phyloP scores from a whole-genome alignment of 2,329 filamentous ascomycete species.

The Hypoxylon rubiginosum region DNA sequence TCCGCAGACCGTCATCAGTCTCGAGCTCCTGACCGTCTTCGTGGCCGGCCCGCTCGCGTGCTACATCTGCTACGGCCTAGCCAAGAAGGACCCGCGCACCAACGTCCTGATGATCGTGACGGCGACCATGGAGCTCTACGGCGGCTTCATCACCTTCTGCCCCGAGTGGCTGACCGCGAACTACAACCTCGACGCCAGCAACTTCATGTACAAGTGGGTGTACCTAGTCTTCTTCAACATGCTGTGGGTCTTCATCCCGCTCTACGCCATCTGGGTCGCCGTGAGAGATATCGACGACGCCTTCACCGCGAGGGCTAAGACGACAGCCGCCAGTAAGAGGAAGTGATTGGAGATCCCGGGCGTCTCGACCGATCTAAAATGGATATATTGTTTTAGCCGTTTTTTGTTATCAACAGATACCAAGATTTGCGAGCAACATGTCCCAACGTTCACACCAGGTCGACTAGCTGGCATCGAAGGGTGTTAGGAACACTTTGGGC shows the following conservation, averaged over 20 bases:
- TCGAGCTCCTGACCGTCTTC: slow-evolving; percentile 76
- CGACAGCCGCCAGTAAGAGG: slow-evolving; percentile 52
- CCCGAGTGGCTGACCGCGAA: slow-evolving; percentile 76
- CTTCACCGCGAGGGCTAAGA: slow-evolving; percentile 58
- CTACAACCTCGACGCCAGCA: slow-evolving; percentile 72
- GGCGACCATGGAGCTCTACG: slow-evolving; percentile 76
- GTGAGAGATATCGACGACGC: slow-evolving; percentile 68
- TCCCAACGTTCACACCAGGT: no score
- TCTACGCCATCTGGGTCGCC: slow-evolving; percentile 70
- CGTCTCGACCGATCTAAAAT: neutral
- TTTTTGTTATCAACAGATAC: neutral
- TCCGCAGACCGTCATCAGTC: slow-evolving; percentile 68
- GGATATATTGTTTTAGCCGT: neutral
- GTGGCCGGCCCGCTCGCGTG: slow-evolving; percentile 71
- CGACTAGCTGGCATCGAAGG: no score
- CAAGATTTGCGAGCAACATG: no score
- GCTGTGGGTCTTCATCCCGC: slow-evolving; percentile 74
- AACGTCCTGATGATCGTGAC: slow-evolving; percentile 75
- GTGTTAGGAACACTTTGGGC: no score
- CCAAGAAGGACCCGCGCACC: slow-evolving; percentile 65
- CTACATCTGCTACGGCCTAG: slow-evolving; percentile 72
- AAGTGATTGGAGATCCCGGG: slow-evolving; percentile 37
- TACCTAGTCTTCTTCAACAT: slow-evolving; percentile 78
- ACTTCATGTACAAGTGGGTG: slow-evolving; percentile 77
- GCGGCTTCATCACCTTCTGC: slow-evolving; percentile 79